Evolutionary conservation across 495 filamentous ascomycete species (phyloP), one percentile per base, ranked within the genome.

Genomic region (Penicillium paradoxum): DNA sequence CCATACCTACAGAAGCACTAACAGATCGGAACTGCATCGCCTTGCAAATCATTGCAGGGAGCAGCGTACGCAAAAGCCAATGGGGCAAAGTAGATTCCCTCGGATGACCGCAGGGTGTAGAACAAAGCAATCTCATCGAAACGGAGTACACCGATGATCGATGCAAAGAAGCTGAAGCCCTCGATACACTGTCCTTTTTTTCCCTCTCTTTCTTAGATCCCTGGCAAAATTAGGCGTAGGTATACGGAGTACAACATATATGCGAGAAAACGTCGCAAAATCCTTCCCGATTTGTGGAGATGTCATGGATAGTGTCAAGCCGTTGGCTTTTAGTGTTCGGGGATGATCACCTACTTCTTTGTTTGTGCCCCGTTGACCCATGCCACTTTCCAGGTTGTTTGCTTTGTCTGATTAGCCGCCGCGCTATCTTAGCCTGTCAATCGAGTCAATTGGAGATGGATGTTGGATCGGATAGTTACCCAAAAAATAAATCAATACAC

Each of bases 61-160:
- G 29, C 29, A 41, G 10, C 4, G 9, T 21, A 17, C 6, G 27
- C 25, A 33, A 39, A n/a, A 49, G 44, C 15, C 9, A 41, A 32
- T 32, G 5, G 32, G 24, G 21, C 15, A 13, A 43, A n/a, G 24
- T 22, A 25, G 29, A 17, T 21, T 30, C 22, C n/a, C 27, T 15
- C n/a, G 37, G n/a, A 18, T 21, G 34, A 9, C 8, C 27, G 10
- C n/a, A 15, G 8, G 27, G 27, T 6, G 6, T 32, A 4, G 30
- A 51, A 50, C 38, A 42, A 42, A 51, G 49, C 29, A 18, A 17
- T 50, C 18, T 32, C n/a, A 6, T 42, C 3, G 27, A 32, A 34
- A 38, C 43, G 43, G 2, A 32, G 24, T 3, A 27, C 24, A 27
- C 24, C 24, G 24, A 7, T 27, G 24, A 7, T 3, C 24, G 7